Percentiles rank a stretch among this genome's conserved stretches.
These are phyloP conservation scores for Haplographium delicatum DNA, from an alignment of 495 filamentous ascomycete genomes.

Conservation along the genomic window DNA sequence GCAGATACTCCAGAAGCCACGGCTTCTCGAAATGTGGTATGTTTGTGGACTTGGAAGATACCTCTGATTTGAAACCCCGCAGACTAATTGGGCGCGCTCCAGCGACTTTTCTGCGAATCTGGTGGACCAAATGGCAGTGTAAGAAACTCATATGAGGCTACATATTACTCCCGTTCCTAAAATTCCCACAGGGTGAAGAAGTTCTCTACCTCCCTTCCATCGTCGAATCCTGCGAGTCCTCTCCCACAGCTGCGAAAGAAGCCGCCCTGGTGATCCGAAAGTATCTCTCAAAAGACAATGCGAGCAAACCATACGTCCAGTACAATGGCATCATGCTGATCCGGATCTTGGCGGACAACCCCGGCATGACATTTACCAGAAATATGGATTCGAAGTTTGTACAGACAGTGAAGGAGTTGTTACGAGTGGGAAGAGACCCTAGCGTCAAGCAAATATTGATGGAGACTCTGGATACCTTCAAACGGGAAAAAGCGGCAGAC, in stretches of 20 bases:
- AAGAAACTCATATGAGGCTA: no score
- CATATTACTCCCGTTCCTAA: neutral
- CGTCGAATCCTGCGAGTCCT: slow-evolving; percentile 91
- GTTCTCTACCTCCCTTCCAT: slow-evolving; percentile 90
- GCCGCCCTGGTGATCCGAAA: slow-evolving; percentile 75
- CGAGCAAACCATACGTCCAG: slow-evolving; percentile 61
- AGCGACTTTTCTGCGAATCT: slow-evolving; percentile 73
- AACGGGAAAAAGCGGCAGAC: slow-evolving; percentile 62
- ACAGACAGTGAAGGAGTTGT: slow-evolving; percentile 65
- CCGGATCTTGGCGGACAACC: slow-evolving; percentile 89
- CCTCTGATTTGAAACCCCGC: neutral
- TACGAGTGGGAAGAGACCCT: slow-evolving; percentile 65
- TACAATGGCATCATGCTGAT: slow-evolving; percentile 97
- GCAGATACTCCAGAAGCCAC: slow-evolving; percentile 52
- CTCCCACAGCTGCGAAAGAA: slow-evolving; percentile 74
- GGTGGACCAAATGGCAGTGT: slow-evolving; percentile 59
- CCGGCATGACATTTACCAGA: slow-evolving; percentile 79
- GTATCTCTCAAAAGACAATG: slow-evolving; percentile 66
- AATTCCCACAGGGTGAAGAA: slow-evolving; percentile 62
- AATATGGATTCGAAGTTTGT: slow-evolving; percentile 82
- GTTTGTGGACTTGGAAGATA: slow-evolving; percentile 5
- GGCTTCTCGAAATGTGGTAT: slow-evolving; percentile 49
- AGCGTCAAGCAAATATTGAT: slow-evolving; percentile 78
- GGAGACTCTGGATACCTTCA: slow-evolving; percentile 76
- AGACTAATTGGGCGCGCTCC: slow-evolving; percentile 15